Evolutionary conservation across 331 rosid species (phyloP), one percentile per base, ranked within the genome.

Genomic region (Cydonia oblonga): DNA sequence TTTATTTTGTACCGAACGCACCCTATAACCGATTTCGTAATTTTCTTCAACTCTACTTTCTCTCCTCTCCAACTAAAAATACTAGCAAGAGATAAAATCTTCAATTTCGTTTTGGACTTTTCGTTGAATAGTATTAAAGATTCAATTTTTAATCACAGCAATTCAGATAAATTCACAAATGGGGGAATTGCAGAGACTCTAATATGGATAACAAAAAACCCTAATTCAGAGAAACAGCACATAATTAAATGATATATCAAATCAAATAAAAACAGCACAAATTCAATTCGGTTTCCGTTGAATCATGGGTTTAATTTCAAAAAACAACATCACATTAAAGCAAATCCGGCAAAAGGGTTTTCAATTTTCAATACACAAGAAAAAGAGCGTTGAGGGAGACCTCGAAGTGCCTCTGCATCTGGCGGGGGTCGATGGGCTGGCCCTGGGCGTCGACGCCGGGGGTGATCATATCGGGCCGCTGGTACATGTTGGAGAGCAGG

Each of bases 401-500:
- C 84, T 84, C 89, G 23, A 84, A 87, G 67, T 87, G 89, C 1
- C 30, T 58, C 53, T 87, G 87, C 22, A 87, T 87, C 76, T 81
- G 69, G 46, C 85, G 76, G 10, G 89, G 89, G 49, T 85, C 86
- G 49, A 87, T 83, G 22, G 83, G 83, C 19, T 83, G 81, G 29
- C 87, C 92, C 9, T 79, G 77, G 20, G 78, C 80, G 59, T 85
- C 89, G 26, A 87, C 83, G 29, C 91, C 89, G 1, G 89, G 91
- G 9, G 84, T 82, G 22, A 87, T 85, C 91, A 82, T 84, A 26
- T 84, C 92, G 11, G 87, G 87, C 16, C 92, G 70, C 86, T 81
- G 92, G 30, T 87, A 87, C 92, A 87, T 87, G 40, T 87, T 85
- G 23, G 89, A 85, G 52, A 87, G 89, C 65, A 87, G 24, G 2